Base-by-base conservation (phyloP, 1,139 yeast species). In the Pneumocystis sp. region DNA sequence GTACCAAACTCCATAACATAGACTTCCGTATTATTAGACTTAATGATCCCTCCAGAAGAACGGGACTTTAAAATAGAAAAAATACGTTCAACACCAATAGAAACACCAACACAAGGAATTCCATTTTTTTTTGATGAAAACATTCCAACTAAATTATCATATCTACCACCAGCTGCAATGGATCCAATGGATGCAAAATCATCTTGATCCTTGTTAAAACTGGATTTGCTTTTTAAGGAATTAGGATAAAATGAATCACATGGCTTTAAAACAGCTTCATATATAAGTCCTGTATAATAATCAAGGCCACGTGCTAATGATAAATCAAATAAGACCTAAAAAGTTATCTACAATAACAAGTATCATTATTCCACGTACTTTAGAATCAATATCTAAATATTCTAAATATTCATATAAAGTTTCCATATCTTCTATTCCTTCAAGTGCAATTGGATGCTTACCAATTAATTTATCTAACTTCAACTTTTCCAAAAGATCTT, bases 1-100 rank as follows among this genome's bases (percentile, higher is more conserved):
- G 97, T 97, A 70, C 98, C 98, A 74, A 93, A 90, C 0, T 97
- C 97, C 97, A 93, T 91, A 65, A 93, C 87, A 73, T 81, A 93
- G 21, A 88, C 97, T 75, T 93, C 96, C 17, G 97, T 93, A 63
- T 91, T 85, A 59, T 91, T 82, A 45, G 97, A 85, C 71, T 93
- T 83, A 68, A 90, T 81, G 69, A 78, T 78, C 35, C 64, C 21
- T 63, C 66, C 67, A 69, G 83, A 80, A 69, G 84, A 82, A 74
- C 96, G 83, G 66, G 89, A 85, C 76, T 88, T 90, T 72, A 93
- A 85, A 67, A 93, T 79, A 15, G 97, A 89, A 75, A 93, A 93
- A 69, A 93, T 78, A 76, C 98, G 85, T 78, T 93, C 98, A 65
- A 93, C 93, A 72, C 98, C 98, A 73, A 93, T 93, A 3, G 97